Conservation (phyloP, 768 basidiomycete species). For the Tulasnella sp. region DNA sequence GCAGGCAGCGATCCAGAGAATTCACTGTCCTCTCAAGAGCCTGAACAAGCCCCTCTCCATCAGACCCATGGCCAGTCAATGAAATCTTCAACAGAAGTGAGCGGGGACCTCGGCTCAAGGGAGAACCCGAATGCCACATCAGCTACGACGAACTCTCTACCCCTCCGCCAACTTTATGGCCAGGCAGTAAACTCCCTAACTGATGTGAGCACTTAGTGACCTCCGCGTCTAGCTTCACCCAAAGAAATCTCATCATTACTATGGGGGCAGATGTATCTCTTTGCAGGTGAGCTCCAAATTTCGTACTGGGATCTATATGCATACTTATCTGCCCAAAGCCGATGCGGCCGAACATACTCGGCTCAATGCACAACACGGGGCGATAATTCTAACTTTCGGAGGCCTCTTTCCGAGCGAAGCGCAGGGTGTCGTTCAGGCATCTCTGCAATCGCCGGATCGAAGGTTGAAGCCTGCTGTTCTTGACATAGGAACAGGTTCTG, state of each 20-base stretch:
- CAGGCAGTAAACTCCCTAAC: not conserved
- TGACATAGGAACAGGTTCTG: slow-evolving; percentile 10
- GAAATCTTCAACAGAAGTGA: not conserved
- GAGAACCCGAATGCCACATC: not conserved
- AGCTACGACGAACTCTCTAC: not conserved
- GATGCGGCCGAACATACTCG: slow-evolving; percentile 13
- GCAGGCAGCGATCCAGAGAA: not conserved
- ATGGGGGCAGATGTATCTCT: not conserved
- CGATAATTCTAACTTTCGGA: not conserved
- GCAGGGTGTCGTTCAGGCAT: not conserved
- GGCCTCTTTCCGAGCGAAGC: slow-evolving; percentile 2
- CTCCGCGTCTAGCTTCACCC: not conserved
- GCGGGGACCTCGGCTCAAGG: not conserved
- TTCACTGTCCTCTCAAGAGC: not conserved
- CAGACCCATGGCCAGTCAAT: not conserved
- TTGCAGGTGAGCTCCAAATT: not conserved
- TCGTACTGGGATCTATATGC: not conserved
- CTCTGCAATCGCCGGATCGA: not conserved
- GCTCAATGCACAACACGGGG: slow-evolving; percentile 11
- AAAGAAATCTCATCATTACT: not conserved
- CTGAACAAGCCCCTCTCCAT: not conserved
- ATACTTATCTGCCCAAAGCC: not conserved
- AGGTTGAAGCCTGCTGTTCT: not conserved
- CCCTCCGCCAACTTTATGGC: not conserved
- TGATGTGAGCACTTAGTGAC: not conserved